Evolutionary conservation across 2,329 filamentous ascomycete species (phyloP).

Genomic region (Lomentospora prolificans): DNA sequence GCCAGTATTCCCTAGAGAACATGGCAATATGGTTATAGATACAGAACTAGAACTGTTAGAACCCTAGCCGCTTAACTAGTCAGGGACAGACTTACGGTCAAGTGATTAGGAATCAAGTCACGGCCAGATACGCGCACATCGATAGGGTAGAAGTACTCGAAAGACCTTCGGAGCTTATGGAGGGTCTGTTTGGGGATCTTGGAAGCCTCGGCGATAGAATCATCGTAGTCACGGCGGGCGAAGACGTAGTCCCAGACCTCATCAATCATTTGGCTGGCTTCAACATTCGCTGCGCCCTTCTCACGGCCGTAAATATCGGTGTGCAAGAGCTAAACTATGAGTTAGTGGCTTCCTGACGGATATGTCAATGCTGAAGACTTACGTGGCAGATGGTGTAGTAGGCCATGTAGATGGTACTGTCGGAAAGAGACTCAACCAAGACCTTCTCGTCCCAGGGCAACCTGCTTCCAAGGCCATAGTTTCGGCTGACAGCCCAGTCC

Average conservation of each 20-base stretch:
- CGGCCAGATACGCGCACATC: slow-evolving; percentile 85
- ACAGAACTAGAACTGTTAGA: slow-evolving; percentile 51
- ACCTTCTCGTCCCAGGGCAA: slow-evolving; percentile 89
- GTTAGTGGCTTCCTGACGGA: slow-evolving; percentile 44
- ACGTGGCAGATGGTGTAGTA: slow-evolving; percentile 56
- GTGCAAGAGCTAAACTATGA: slow-evolving; percentile 54
- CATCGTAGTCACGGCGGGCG: slow-evolving; percentile 58
- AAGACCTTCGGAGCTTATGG: slow-evolving; percentile 76
- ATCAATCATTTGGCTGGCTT: slow-evolving; percentile 80
- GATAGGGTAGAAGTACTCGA: slow-evolving; percentile 94
- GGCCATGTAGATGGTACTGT: slow-evolving; percentile 87
- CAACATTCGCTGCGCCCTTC: slow-evolving; percentile 58
- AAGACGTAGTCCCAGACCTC: slow-evolving; percentile 97
- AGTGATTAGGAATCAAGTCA: slow-evolving; percentile 85
- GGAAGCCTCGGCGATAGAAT: slow-evolving; percentile 53
- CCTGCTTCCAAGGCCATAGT: slow-evolving; percentile 86
- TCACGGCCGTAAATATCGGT: slow-evolving; percentile 76
- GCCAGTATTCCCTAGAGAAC: slow-evolving; percentile 84
- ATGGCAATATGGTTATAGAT: slow-evolving; percentile 88
- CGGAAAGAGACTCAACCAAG: slow-evolving; percentile 84
- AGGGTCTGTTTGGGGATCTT: slow-evolving; percentile 67
- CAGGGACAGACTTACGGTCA: slow-evolving; percentile 51
- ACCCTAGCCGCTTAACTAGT: slow-evolving; percentile 20
- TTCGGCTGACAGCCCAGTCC: slow-evolving; percentile 89
- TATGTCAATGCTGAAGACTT: slow-evolving; percentile 13